A percentile compares a stretch with the other conserved stretches of the same genome.
These are phyloP conservation scores for Chlorella sp. DNA, from an alignment of 139 green algal species.

Conservation along the genomic window DNA sequence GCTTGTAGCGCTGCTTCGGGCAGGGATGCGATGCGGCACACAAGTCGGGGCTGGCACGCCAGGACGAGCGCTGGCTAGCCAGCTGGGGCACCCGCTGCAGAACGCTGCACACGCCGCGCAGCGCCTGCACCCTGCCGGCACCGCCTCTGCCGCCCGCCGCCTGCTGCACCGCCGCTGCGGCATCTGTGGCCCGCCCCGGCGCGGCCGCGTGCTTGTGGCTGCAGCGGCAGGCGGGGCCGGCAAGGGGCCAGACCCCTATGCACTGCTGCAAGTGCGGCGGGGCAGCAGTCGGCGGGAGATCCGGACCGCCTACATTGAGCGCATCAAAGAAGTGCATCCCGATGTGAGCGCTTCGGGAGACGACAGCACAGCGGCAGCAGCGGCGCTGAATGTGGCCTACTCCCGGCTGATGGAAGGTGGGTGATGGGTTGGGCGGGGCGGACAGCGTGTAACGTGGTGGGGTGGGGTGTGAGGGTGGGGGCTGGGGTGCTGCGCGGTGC, in stretches of 20 bases:
- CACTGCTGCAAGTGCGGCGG: constrained; percentile 35
- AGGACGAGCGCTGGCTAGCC: too few relatives aligned
- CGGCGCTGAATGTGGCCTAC: constrained; percentile 59
- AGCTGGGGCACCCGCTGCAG: not conserved
- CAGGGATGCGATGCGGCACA: too few relatives aligned
- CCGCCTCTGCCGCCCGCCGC: not conserved
- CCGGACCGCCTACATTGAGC: constrained; percentile 54
- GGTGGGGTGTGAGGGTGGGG: not conserved
- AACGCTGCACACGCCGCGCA: not conserved
- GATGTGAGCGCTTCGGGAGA: constrained; percentile 52
- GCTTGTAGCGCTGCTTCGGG: too few relatives aligned
- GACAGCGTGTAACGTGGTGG: not conserved
- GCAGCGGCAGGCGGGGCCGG: not conserved
- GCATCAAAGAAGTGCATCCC: constrained; percentile 68
- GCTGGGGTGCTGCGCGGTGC: not conserved
- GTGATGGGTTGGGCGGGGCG: not conserved
- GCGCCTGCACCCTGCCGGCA: not conserved
- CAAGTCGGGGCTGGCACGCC: too few relatives aligned
- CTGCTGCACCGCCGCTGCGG: not conserved
- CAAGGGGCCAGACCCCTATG: constrained; percentile 23
- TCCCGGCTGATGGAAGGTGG: constrained; percentile 20
- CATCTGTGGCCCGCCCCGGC: not conserved
- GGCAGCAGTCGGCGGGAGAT: constrained; percentile 41
- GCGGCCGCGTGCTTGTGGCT: not conserved
- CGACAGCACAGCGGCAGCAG: constrained; percentile 53